A percentile compares a stretch with the other conserved stretches of the same genome.
Conservation (phyloP, 352 stramenopile species). For the Pythium dissotocum region DNA sequence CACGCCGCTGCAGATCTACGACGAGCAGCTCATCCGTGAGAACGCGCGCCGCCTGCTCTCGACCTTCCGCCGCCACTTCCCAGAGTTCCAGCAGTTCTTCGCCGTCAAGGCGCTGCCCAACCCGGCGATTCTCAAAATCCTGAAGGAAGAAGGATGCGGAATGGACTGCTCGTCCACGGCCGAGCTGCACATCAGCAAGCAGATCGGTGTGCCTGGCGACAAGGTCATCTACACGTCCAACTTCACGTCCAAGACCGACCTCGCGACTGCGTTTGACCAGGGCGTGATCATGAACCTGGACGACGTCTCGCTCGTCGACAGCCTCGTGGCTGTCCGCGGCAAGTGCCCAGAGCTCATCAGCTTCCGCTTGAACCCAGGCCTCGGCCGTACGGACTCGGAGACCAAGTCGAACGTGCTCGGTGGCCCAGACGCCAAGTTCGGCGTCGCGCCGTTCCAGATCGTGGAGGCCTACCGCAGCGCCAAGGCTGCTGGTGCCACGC, state of each 20-base stretch:
- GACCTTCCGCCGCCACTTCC: constrained; percentile 77
- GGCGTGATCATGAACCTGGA: constrained; percentile 90
- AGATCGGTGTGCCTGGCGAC: constrained; percentile 73
- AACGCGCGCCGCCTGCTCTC: constrained; percentile 71
- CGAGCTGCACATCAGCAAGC: constrained; percentile 76
- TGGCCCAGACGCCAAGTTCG: constrained; percentile 88
- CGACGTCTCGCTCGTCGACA: constrained; percentile 83
- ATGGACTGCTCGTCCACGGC: constrained; percentile 89
- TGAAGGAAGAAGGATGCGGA: constrained; percentile 81
- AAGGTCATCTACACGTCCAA: constrained; percentile 91
- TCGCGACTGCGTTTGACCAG: constrained; percentile 73
- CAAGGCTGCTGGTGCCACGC: constrained; percentile 71
- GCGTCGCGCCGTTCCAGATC: constrained; percentile 86
- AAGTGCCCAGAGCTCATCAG: constrained; percentile 84
- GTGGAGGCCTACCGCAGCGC: constrained; percentile 86
- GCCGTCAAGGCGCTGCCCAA: constrained; percentile 91
- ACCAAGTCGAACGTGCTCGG: constrained; percentile 90
- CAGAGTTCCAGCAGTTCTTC: constrained; percentile 87
- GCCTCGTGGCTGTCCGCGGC: constrained; percentile 59
- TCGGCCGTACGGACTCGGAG: constrained; percentile 87
- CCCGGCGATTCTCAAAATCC: constrained; percentile 83
- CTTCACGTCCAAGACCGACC: constrained; percentile 83
- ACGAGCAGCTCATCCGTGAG: constrained; percentile 80
- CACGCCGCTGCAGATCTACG: constrained; percentile 89
- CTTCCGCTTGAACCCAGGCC: constrained; percentile 86